Evolutionary conservation across 2,329 filamentous ascomycete genomes (phyloP).

Genomic region (Verticillium nonalfalfae): DNA sequence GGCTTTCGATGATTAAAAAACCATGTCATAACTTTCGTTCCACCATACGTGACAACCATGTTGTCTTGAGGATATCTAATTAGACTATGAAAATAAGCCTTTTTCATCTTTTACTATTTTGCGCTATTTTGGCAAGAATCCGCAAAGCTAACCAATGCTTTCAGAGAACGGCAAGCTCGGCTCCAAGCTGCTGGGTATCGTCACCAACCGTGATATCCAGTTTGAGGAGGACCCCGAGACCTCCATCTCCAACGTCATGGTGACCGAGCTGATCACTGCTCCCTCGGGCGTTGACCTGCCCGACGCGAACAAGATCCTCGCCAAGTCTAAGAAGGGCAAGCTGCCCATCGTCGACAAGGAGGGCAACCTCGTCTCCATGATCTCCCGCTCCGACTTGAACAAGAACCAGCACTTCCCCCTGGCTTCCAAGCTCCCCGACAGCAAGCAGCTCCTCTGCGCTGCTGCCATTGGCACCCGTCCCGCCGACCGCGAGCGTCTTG

Average conservation of each 20-base stretch:
- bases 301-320: conserved; percentile 90
- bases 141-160: background rate
- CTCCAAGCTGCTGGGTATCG: conserved; percentile 94
- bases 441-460: conserved; percentile 94
- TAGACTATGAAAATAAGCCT: background rate
- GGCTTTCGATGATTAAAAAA: conserved; percentile 69
- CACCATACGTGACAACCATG: conserved; percentile 78
- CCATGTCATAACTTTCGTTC: conserved; percentile 99
- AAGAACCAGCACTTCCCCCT: conserved; percentile 98
- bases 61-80: conserved; percentile 69
- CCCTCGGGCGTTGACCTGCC: conserved; percentile 72
- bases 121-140: background rate
- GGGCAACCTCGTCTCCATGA: conserved; percentile 84
- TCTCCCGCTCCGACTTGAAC: conserved; percentile 91
- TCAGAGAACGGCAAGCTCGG: conserved; percentile 86
- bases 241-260: conserved; percentile 86
- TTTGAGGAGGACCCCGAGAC: conserved; percentile 74
- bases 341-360: conserved; percentile 82
- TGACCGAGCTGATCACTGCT: conserved; percentile 87
- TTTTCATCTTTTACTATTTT: background rate
- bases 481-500: conserved; percentile 81
- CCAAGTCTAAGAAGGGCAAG: conserved; percentile 97
- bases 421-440: conserved; percentile 91
- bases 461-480: conserved; percentile 93
- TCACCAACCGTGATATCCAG: conserved; percentile 96